Evolutionary conservation across 345 rosid species (phyloP).

Genomic region (Boechera stricta): DNA sequence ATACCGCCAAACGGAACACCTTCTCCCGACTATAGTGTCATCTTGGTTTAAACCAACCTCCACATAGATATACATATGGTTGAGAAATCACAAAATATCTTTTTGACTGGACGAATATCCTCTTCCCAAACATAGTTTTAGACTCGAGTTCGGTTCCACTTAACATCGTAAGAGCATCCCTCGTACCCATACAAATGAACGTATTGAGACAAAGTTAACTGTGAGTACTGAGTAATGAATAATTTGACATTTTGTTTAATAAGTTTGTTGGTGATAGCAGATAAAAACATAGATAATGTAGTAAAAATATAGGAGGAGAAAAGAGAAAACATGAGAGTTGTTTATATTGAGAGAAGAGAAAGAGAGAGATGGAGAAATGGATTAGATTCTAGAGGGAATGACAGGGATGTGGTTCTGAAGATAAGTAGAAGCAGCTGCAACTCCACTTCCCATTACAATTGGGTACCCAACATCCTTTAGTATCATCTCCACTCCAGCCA

Average conservation of each 20-base stretch:
- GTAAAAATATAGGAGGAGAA: conserved; percentile 12
- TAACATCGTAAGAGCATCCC: background rate
- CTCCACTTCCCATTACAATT: conserved; percentile 90
- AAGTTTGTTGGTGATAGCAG: conserved; percentile 3
- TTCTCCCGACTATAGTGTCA: no score
- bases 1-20: no score
- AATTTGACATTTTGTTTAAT: background rate
- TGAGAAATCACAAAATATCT: background rate
- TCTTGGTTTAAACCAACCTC: background rate
- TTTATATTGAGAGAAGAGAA: conserved; percentile 33
- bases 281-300: conserved; percentile 22
- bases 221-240: conserved; percentile 1
- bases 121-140: conserved; percentile 5
- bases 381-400: conserved; percentile 81
- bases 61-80: background rate
- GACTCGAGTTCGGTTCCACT: background rate
- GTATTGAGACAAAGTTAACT: background rate
- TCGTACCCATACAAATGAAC: background rate
- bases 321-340: conserved; percentile 33
- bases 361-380: conserved; percentile 9
- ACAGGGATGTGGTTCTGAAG: conserved; percentile 79
- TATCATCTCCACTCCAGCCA: conserved; percentile 98
- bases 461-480: conserved; percentile 96
- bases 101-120: background rate
- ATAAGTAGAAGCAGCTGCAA: conserved; percentile 86